These are phyloP conservation scores for Kurtzmaniella cleridarum DNA, from an alignment of 805 yeast species.

Conservation along the genomic window DNA sequence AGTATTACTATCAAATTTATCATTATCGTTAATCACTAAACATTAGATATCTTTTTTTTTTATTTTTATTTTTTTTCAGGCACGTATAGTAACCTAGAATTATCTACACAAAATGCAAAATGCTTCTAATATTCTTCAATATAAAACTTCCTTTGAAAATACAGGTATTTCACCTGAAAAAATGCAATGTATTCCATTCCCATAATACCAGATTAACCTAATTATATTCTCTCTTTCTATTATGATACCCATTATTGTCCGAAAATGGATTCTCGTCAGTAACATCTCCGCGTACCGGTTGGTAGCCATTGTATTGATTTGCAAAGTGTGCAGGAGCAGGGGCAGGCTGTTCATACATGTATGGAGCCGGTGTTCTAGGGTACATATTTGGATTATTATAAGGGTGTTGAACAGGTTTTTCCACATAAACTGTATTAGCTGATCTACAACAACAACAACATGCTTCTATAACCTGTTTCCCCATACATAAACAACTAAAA, in stretches of 20 bases:
- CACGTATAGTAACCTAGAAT: too few species aligned
- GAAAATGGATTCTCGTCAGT: constrained; percentile 1
- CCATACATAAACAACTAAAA: constrained; percentile 55
- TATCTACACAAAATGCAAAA: too few species aligned
- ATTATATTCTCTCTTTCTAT: too few species aligned
- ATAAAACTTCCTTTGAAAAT: too few species aligned
- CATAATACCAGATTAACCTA: too few species aligned
- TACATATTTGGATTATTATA: constrained; percentile 5
- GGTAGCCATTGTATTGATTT: constrained; percentile 4
- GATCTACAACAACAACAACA: constrained; percentile 42
- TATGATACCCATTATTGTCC: neutral
- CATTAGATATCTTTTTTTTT: too few species aligned
- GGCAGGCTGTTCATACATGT: neutral
- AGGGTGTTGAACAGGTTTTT: neutral
- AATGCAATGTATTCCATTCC: too few species aligned
- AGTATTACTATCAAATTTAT: too few species aligned
- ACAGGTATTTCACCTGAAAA: too few species aligned
- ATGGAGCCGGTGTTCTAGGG: constrained; percentile 1
- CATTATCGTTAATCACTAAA: too few species aligned
- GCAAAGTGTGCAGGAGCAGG: constrained; percentile 5
- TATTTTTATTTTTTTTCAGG: too few species aligned
- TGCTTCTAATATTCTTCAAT: too few species aligned
- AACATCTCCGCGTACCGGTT: constrained; percentile 1
- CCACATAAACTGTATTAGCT: constrained; percentile 9
- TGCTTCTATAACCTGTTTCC: constrained; percentile 37